Percentiles rank a stretch among this genome's conserved stretches.
Evolutionary conservation across 177 flowering plant species (phyloP).

Genomic region (Vitis hybrid): DNA sequence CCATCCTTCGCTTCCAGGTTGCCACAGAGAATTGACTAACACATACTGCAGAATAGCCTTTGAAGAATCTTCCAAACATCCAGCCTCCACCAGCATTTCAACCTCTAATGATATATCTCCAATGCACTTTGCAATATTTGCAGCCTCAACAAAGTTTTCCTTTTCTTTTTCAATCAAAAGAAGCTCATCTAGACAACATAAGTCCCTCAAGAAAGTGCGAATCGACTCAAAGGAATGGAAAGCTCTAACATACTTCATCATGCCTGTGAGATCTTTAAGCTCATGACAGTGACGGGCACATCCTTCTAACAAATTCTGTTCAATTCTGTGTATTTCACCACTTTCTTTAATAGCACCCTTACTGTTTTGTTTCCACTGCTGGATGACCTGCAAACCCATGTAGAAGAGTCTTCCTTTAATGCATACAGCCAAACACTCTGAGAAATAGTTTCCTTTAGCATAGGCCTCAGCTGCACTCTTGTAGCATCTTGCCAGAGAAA

Average conservation of each 20-base stretch:
- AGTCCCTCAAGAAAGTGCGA: conserved; percentile 9
- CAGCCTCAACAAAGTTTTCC: no score
- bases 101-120: conserved; percentile 48
- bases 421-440: conserved; percentile 46
- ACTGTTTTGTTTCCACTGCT: conserved; percentile 42
- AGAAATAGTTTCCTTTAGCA: conserved; percentile 38
- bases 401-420: conserved; percentile 40
- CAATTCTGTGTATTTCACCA: conserved; percentile 25
- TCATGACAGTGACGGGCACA: conserved; percentile 37
- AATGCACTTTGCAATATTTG: background rate
- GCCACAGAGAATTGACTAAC: conserved; percentile 50
- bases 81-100: conserved; percentile 42
- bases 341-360: background rate
- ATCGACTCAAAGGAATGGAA: conserved; percentile 33
- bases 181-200: no score
- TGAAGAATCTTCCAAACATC: conserved; percentile 29
- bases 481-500: no score
- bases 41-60: conserved; percentile 32
- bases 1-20: conserved; percentile 51
- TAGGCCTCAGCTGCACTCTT: conserved; percentile 47
- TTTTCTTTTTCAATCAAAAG: no score
- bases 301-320: conserved; percentile 37
- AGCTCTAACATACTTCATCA: conserved; percentile 52
- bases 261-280: conserved; percentile 26
- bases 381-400: conserved; percentile 44